Evolutionary conservation across 495 filamentous ascomycete species (phyloP).

Genomic region (Penicillium paxilli): DNA sequence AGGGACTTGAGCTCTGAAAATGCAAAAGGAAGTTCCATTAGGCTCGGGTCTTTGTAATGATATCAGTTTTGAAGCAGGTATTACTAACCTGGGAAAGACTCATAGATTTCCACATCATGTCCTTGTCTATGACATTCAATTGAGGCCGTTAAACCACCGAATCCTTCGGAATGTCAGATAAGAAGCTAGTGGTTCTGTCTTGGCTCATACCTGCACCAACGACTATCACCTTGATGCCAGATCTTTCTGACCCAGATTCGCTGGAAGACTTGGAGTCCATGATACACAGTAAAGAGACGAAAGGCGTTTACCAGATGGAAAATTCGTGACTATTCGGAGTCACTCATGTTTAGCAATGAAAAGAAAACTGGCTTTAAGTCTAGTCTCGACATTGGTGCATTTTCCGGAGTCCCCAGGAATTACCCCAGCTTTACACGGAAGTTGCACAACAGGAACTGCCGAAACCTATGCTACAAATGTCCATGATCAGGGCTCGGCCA

Average conservation of each 20-base stretch:
- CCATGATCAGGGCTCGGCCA: constrained; percentile 8
- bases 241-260: constrained; percentile 11
- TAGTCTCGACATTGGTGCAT: too few species aligned
- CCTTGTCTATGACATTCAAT: constrained; percentile 66
- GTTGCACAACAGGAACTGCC: constrained; percentile 4
- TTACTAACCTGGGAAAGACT: constrained; percentile 46
- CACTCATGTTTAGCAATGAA: too few species aligned
- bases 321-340: not conserved
- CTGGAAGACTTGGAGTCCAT: constrained; percentile 6
- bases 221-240: constrained; percentile 59
- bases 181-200: not conserved
- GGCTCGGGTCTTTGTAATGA: too few species aligned
- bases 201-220: constrained; percentile 45
- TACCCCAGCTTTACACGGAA: constrained; percentile 5
- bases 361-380: too few species aligned
- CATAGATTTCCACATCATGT: constrained; percentile 60
- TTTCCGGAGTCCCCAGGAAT: constrained; percentile 3
- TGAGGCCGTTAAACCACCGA: constrained; percentile 63
- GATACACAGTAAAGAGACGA: too few species aligned
- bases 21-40: not conserved
- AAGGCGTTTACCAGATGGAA: not conserved
- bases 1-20: constrained; percentile 50
- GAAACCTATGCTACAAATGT: not conserved
- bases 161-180: too few species aligned
- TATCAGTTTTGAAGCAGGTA: not conserved